Evolutionary conservation across 1,139 yeast genomes (phyloP), one percentile per base, ranked within the genome.

Genomic region (Yamadazyma triangularis): DNA sequence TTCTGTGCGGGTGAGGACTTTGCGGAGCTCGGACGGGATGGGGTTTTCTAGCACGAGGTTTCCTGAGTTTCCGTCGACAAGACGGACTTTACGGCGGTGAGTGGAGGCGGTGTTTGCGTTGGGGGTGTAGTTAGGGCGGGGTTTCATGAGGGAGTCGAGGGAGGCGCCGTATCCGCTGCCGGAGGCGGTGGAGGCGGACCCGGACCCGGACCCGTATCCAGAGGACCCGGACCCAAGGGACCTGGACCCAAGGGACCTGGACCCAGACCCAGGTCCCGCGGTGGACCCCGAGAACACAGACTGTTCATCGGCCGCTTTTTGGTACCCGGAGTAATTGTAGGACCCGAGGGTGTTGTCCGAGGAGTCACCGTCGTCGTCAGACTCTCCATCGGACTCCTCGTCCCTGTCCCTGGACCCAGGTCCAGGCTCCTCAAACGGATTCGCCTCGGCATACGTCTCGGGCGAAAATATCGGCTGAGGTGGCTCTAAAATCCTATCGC

Each of bases 11-110:
- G 94, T 87, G 40, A 86, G 60, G 31, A 86, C 85, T 39, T 83
- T 80, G 45, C 77, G 74, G 35, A 91, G 67, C 40, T 89, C 91
- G 13, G 86, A 79, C 3, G 98, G 97, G 28, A 91, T 82, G 2
- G 96, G 96, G 47, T 93, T 89, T 51, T 89, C 96, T 38, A 91
- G 69, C 5, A 88, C 88, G 51, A 91, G 73, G 43, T 86, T 83
- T 28, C 94, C 91, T 15, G 81, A 69, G 25, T 79, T 55, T 6
- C 70, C 70, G 11, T 69, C 73, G 2, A 65, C 81, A 27, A 85
- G 72, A 40, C 81, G 62, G 30, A 84, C 85, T 50, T 81, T 80
- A 15, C 73, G 50, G n/a, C n/a, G n/a, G n/a, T n/a, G n/a, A n/a
- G n/a, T n/a, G n/a, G n/a, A n/a, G 35, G 53, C 63, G n/a, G n/a